phyloP scores from a whole-genome alignment of 2,329 filamentous ascomycete species.

The Colletotrichum endophyticum region DNA sequence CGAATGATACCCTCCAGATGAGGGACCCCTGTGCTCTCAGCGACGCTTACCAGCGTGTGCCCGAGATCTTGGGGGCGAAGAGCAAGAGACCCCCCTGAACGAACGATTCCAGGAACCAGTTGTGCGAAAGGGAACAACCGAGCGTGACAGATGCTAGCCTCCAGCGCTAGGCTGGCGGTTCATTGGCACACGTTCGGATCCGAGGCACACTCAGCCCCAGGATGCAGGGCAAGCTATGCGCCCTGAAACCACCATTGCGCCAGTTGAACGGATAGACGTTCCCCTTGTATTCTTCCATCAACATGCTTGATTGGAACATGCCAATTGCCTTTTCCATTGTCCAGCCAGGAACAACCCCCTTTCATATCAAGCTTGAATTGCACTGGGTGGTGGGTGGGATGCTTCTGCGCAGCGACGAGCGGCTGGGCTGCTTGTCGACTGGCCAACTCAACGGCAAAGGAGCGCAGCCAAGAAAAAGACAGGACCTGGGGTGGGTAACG shows the following conservation, averaged over 20 bases:
- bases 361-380: not conserved
- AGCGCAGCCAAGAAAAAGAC: not conserved
- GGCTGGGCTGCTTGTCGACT: not conserved
- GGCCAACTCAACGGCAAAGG: not conserved
- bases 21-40: slow-evolving; percentile 4
- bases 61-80: slow-evolving; percentile 21
- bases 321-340: not conserved
- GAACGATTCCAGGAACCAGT: slow-evolving; percentile 16
- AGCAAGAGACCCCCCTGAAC: slow-evolving; percentile 10
- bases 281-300: not conserved
- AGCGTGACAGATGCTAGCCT: slow-evolving; percentile 13
- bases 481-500: not conserved
- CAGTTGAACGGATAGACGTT: slow-evolving; percentile 11
- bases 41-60: slow-evolving; percentile 6
- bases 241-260: slow-evolving; percentile 23
- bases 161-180: slow-evolving; percentile 8
- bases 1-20: not conserved
- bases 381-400: not conserved
- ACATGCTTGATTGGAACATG: not conserved
- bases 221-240: slow-evolving; percentile 6
- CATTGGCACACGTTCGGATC: slow-evolving; percentile 18
- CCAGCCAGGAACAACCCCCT: not conserved
- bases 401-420: not conserved
- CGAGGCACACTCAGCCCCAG: slow-evolving; percentile 11
- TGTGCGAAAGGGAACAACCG: slow-evolving; percentile 14